Base-by-base conservation (phyloP, 2,329 filamentous ascomycete genomes). In the Fusarium sororula region DNA sequence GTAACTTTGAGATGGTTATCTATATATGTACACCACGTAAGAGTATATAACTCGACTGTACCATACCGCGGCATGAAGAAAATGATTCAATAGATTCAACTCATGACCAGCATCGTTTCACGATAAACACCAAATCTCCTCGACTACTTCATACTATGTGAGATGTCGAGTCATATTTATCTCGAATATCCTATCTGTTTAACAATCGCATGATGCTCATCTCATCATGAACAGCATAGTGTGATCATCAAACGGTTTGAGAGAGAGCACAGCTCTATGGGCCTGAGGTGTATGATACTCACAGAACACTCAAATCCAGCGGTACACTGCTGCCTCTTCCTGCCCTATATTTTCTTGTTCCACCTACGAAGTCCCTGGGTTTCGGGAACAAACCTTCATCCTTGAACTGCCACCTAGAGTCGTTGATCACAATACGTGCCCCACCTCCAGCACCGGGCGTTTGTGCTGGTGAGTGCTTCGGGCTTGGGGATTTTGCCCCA, bases 271-370 rank as follows among this genome's bases (percentile, higher is more conserved):
- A 60, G 22, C 35, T 74, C 30, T 53, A 51, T 63, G 58, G 56
- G 57, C 47, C 73, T 55, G 76, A 68, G 37, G 35, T 58, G n/a
- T 44, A 38, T 59, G 41, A 44, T 61, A 37, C 53, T 77, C 67
- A 82, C 28, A 92, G 87, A 20, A 88, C 86, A 74, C 86, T 90
- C 80, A 99, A 83, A 85, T 98, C 94, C 77, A 98, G 85, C 37
- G 96, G 96, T 75, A 98, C 95, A 85, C 94, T 98, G 84, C 95
- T 98, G 38, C 95, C 96, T 80, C 96, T 90, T 14, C 96, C 96
- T 41, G 96, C 96, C 72, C 96, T 88, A 83, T 98, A 99, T 80
- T 90, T 91, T 81, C 93, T 95, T 26, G 88, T 84, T 7, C 90
- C 90, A n/a, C 92, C 93, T 4, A 87, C 84, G 79, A 97, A 98